Conservation (phyloP, 1,139 yeast genomes). For the Taphrina confusa region DNA sequence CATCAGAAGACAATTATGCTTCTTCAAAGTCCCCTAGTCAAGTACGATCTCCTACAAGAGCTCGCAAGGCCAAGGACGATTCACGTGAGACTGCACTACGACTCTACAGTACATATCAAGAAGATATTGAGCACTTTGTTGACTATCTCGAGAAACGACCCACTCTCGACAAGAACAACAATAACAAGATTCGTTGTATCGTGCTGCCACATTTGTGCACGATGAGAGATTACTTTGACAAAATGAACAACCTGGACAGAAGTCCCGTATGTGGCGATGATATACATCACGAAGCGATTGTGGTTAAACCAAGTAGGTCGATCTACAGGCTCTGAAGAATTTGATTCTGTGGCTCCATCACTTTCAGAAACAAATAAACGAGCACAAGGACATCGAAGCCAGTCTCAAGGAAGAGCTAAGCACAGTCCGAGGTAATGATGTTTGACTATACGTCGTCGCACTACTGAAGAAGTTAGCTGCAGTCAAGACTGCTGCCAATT, state of each 20-base stretch:
- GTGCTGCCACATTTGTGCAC: background rate
- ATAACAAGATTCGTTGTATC: background rate
- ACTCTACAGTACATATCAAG: conserved; percentile 2
- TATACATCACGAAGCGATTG: background rate
- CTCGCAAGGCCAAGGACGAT: background rate
- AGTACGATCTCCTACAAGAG: background rate
- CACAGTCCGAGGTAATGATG: background rate
- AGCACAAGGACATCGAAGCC: background rate
- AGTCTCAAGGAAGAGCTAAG: background rate
- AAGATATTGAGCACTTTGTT: conserved; percentile 8
- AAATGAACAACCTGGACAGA: background rate
- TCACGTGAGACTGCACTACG: background rate
- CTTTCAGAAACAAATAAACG: background rate
- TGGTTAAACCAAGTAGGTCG: background rate
- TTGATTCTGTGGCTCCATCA: conserved; percentile 12
- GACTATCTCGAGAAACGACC: background rate
- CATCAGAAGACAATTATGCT: background rate
- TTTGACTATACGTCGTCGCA: background rate
- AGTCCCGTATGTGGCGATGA: background rate
- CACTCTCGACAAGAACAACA: background rate
- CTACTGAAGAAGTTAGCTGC: background rate
- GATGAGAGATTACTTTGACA: conserved; percentile 14
- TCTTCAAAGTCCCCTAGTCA: background rate
- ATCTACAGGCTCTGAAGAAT: background rate
- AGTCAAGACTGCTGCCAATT: conserved; percentile 15